phyloP scores from a whole-genome alignment of 2,329 filamentous ascomycete genomes.

The Didymella arachidicola region DNA sequence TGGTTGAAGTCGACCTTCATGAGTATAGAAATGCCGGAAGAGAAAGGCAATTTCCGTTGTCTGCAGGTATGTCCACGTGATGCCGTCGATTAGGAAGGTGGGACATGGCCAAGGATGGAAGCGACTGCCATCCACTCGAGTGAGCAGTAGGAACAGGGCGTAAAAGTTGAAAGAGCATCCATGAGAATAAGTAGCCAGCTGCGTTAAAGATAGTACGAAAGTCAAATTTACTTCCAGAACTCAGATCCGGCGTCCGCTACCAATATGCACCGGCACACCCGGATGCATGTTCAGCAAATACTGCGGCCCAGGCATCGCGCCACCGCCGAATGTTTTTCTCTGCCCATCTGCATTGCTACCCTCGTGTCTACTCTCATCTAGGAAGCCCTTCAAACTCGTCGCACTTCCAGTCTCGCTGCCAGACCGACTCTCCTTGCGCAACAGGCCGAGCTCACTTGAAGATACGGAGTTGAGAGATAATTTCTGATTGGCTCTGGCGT shows the following conservation, averaged over 20 bases:
- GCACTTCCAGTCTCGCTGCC: constrained; percentile 15
- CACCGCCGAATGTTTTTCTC: constrained; percentile 36
- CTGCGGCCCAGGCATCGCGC: constrained; percentile 48
- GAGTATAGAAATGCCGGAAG: no score
- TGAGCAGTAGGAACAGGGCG: no score
- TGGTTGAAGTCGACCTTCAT: no score
- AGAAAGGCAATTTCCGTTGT: no score
- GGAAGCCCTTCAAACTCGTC: constrained; percentile 21
- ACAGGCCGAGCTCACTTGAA: constrained; percentile 32
- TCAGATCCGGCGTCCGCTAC: constrained; percentile 7
- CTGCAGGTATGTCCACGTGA: no score
- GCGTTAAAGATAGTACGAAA: no score
- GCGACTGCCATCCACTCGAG: no score
- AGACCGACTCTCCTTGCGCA: constrained; percentile 23
- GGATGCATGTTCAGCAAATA: constrained; percentile 51
- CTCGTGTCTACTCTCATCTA: constrained; percentile 20
- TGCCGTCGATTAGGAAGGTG: no score
- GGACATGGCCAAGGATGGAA: no score
- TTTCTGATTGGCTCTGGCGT: constrained; percentile 29
- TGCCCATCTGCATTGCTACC: constrained; percentile 2
- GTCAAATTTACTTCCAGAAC: neutral
- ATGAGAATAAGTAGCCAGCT: no score
- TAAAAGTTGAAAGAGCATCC: no score
- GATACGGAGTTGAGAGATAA: constrained; percentile 27
- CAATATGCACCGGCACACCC: constrained; percentile 44